A percentile compares a stretch with the other conserved stretches of the same genome.
These are phyloP conservation scores for Inga oerstediana DNA, from an alignment of 306 rosid species.

Conservation along the genomic window DNA sequence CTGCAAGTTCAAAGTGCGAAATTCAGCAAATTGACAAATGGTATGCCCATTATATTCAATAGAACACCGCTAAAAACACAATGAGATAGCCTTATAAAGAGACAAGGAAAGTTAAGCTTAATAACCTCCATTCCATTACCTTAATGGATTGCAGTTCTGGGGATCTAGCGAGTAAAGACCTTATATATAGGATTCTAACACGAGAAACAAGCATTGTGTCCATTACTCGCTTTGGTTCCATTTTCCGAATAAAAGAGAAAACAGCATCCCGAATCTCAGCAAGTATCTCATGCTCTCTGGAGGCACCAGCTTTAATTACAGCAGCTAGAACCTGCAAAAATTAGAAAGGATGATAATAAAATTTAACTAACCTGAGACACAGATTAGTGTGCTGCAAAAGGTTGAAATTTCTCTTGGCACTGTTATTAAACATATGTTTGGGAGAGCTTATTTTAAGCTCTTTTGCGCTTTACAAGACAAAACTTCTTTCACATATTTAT, in stretches of 20 bases:
- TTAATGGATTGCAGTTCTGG: conserved; percentile 97
- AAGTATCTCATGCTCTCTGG: conserved; percentile 98
- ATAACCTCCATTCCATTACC: conserved; percentile 48
- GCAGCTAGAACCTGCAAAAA: conserved; percentile 89
- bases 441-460: too few species aligned
- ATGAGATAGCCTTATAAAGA: conserved; percentile 11
- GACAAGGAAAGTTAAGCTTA: conserved; percentile 10
- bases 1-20: conserved; percentile 47
- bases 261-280: conserved; percentile 96
- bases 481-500: too few species aligned
- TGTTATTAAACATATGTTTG: not conserved
- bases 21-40: conserved; percentile 34
- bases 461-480: too few species aligned
- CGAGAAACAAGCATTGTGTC: conserved; percentile 99
- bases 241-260: conserved; percentile 87
- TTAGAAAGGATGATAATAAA: conserved; percentile 15
- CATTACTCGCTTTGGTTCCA: conserved; percentile 98
- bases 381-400: conserved; percentile 1
- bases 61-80: conserved; percentile 20
- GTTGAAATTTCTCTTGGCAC: conserved; percentile 7
- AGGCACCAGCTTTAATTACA: conserved; percentile 97
- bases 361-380: conserved; percentile 17
- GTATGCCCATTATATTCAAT: conserved; percentile 33
- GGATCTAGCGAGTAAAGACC: conserved; percentile 95
- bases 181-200: conserved; percentile 89